These are phyloP conservation scores for Aspergillus egyptiacus DNA, from an alignment of 495 filamentous ascomycete species.

Conservation along the genomic window DNA sequence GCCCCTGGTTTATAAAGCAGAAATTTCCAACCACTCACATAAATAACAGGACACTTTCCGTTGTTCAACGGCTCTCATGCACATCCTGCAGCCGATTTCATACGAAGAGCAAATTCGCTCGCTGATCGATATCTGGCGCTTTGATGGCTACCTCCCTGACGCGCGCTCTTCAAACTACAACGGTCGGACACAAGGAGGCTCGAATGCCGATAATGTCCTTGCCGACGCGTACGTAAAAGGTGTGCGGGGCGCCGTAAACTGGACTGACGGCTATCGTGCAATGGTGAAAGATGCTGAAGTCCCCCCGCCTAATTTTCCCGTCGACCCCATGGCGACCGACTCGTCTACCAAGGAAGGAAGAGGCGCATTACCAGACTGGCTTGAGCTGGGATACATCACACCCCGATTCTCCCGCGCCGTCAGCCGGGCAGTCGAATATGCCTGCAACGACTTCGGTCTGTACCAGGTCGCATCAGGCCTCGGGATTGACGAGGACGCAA, in stretches of 20 bases:
- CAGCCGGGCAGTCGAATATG: conserved; percentile 62
- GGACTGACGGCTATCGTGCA: conserved; percentile 62
- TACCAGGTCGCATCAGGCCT: conserved; percentile 48
- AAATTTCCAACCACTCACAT: not conserved
- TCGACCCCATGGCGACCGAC: conserved; percentile 54
- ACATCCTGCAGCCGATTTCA: conserved; percentile 55
- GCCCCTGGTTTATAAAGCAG: conserved; percentile 5
- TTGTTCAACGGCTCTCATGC: conserved; percentile 56
- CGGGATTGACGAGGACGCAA: conserved; percentile 43
- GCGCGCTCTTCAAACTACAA: conserved; percentile 66
- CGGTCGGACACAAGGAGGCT: conserved; percentile 65
- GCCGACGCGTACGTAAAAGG: conserved; percentile 73
- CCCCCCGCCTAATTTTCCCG: conserved; percentile 54
- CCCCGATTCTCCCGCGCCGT: conserved; percentile 56
- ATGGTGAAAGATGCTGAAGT: conserved; percentile 69
- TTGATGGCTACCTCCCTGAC: conserved; percentile 62
- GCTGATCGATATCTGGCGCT: conserved; percentile 63
- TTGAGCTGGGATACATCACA: conserved; percentile 57
- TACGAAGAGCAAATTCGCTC: conserved; percentile 65
- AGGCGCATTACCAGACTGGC: conserved; percentile 66
- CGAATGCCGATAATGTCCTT: conserved; percentile 67
- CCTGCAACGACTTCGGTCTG: conserved; percentile 62
- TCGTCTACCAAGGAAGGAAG: conserved; percentile 65
- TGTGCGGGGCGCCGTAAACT: conserved; percentile 57
- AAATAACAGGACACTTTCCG: conserved; percentile 53